Percentiles rank a stretch among this genome's conserved stretches.
Evolutionary conservation across 2,329 filamentous ascomycete species (phyloP).

Genomic region (Chaetomium sp.): DNA sequence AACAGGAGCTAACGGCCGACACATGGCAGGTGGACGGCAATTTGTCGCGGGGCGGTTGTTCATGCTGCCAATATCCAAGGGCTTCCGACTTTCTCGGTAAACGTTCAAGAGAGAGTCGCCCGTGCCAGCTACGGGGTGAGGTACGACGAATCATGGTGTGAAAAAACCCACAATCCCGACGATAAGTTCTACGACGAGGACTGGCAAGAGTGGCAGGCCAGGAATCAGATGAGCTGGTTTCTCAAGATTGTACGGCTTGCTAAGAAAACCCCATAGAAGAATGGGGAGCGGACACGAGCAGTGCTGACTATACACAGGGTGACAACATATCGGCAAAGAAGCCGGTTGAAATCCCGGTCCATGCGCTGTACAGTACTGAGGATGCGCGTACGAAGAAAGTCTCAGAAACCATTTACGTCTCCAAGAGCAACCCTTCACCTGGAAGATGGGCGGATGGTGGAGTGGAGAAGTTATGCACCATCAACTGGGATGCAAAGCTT

Average conservation of each 20-base stretch:
- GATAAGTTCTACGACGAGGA: conserved; percentile 13
- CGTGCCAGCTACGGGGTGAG: conserved; percentile 27
- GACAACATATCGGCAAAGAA: conserved; percentile 12
- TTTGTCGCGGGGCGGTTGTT: conserved; percentile 32
- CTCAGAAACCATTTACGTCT: neutral
- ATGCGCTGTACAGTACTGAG: neutral
- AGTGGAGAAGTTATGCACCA: conserved; percentile 8
- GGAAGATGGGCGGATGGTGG: neutral
- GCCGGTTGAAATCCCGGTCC: neutral
- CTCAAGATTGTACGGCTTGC: conserved; percentile 18
- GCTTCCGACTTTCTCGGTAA: neutral
- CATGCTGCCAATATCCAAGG: conserved; percentile 20
- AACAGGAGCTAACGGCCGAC: neutral
- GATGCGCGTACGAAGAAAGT: neutral
- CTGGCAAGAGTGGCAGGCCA: neutral
- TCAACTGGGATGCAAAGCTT: conserved; percentile 25
- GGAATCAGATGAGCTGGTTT: conserved; percentile 31
- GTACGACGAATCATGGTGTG: conserved; percentile 4
- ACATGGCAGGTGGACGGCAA: conserved; percentile 29
- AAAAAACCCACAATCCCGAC: neutral
- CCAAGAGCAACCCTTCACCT: neutral
- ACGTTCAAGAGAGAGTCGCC: conserved; percentile 23
- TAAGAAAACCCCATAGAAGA: neutral
- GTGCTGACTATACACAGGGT: conserved; percentile 14
- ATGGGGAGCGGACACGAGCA: neutral